Percentiles rank a stretch among this genome's conserved stretches.
Evolutionary conservation across 768 basidiomycete species (phyloP).

Genomic region (Termitomyces sp.): DNA sequence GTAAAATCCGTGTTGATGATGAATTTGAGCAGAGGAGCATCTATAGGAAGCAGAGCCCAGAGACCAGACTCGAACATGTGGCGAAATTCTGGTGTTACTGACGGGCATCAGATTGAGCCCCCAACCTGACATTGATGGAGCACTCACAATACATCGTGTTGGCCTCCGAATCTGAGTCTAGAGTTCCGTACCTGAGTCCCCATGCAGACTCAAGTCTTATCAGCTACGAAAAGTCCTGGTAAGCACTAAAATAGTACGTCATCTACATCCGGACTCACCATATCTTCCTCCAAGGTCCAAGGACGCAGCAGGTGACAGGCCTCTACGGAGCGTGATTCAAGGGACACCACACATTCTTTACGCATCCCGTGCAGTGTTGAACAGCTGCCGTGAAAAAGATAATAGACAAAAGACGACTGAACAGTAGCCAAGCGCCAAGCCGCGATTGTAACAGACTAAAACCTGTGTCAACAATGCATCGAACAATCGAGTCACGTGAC

Average conservation of each 20-base stretch:
- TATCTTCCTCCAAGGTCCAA: background rate
- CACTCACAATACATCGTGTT: background rate
- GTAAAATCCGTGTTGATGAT: background rate
- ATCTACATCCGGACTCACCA: background rate
- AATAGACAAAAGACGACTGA: too few relatives aligned
- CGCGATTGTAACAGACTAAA: too few relatives aligned
- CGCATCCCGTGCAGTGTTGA: background rate
- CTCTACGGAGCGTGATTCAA: background rate
- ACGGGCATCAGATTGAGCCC: background rate
- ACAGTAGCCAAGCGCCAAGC: too few relatives aligned
- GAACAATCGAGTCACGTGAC: too few relatives aligned
- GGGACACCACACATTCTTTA: background rate
- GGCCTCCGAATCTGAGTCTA: background rate
- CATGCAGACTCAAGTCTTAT: background rate
- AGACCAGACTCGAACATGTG: background rate
- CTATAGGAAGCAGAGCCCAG: background rate
- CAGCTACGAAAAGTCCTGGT: background rate
- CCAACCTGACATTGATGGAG: too few relatives aligned
- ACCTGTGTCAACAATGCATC: too few relatives aligned
- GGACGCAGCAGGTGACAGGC: background rate
- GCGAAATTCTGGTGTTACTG: background rate
- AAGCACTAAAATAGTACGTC: background rate
- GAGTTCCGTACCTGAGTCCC: background rate
- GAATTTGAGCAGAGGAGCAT: background rate
- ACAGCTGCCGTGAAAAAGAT: background rate